These are phyloP conservation scores for Chytriomyces sp. DNA, from an alignment of 192 early-diverging fungal genomes.

Conservation along the genomic window DNA sequence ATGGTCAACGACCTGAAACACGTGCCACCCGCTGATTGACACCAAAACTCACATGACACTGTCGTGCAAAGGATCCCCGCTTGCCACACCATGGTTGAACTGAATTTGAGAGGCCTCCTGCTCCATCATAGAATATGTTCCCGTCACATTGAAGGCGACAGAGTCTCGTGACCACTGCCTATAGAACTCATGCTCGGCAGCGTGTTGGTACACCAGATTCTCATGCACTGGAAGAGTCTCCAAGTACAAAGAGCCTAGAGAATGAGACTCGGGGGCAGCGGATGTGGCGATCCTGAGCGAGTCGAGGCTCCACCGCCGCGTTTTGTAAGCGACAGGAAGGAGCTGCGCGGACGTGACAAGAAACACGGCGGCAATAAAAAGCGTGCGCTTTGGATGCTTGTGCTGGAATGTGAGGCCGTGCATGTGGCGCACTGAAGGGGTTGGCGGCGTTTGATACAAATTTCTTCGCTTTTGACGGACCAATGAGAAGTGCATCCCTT, in stretches of 20 bases:
- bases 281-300: not conserved
- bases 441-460: too few species aligned
- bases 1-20: not conserved
- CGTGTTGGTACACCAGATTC: slow-evolving; percentile 26
- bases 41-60: slow-evolving; percentile 37
- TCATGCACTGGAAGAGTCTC: slow-evolving; percentile 5
- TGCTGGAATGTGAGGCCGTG: slow-evolving; percentile 11
- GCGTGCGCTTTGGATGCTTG: slow-evolving; percentile 23
- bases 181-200: slow-evolving; percentile 4
- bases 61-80: slow-evolving; percentile 36
- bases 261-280: not conserved
- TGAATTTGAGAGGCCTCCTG: not conserved
- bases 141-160: not conserved
- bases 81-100: slow-evolving; percentile 42
- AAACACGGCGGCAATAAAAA: slow-evolving; percentile 3
- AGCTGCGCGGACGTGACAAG: slow-evolving; percentile 14
- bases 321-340: not conserved
- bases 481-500: too few species aligned
- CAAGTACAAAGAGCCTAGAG: too few species aligned
- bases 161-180: not conserved
- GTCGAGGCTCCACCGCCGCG: not conserved
- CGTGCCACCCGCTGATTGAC: not conserved
- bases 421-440: too few species aligned
- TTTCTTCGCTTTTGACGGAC: too few species aligned
- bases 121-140: not conserved